A percentile compares a stretch with the other conserved stretches of the same genome.
Conservation (phyloP, 495 filamentous ascomycete species). For the Melanomma pulvis-pyrius region DNA sequence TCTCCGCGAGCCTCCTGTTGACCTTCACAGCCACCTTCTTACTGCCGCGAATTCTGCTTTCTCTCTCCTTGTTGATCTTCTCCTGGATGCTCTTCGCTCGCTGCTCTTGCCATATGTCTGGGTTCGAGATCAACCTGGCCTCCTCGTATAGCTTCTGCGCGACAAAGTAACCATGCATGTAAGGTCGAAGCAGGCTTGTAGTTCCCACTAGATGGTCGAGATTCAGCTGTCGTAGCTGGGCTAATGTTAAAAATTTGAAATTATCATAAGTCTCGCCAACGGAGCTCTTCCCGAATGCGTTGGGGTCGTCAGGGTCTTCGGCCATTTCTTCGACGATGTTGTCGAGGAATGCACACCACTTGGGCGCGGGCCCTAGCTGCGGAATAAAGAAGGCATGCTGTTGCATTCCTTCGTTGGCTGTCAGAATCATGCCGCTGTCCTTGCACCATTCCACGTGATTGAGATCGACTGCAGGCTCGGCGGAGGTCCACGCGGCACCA, state of each 20-base stretch:
- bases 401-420: slow-evolving; percentile 90
- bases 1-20: slow-evolving; percentile 83
- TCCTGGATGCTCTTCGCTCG: slow-evolving; percentile 83
- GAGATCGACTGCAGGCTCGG: slow-evolving; percentile 92
- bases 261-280: slow-evolving; percentile 89
- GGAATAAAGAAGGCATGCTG: slow-evolving; percentile 97
- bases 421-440: slow-evolving; percentile 87
- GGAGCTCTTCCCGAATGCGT: slow-evolving; percentile 53
- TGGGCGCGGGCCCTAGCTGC: slow-evolving; percentile 86
- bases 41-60: slow-evolving; percentile 85
- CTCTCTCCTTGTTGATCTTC: slow-evolving; percentile 91
- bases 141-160: slow-evolving; percentile 91
- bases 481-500: slow-evolving; percentile 87
- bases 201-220: slow-evolving; percentile 85
- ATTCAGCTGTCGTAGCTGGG: slow-evolving; percentile 78
- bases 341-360: slow-evolving; percentile 95
- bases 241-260: slow-evolving; percentile 91
- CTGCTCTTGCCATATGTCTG: slow-evolving; percentile 88
- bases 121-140: slow-evolving; percentile 87
- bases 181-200: slow-evolving; percentile 83
- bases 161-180: slow-evolving; percentile 99
- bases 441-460: slow-evolving; percentile 88
- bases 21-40: slow-evolving; percentile 92
- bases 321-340: slow-evolving; percentile 99
- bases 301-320: slow-evolving; percentile 71